These are phyloP conservation scores for Globisporangium cylindrosporum DNA, from an alignment of 352 stramenopile species.

Conservation along the genomic window DNA sequence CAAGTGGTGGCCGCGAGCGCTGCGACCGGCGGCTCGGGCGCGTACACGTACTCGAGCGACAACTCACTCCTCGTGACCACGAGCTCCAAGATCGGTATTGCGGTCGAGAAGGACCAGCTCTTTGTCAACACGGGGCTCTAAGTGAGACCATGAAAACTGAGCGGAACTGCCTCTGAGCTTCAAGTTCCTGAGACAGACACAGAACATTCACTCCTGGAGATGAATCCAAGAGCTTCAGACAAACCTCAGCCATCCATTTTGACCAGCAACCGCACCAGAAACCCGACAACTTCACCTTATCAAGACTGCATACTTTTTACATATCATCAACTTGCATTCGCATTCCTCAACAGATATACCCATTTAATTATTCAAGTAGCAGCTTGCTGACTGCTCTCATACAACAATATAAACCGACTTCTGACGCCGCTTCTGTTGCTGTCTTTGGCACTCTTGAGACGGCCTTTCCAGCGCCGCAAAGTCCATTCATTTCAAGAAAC, in stretches of 20 bases:
- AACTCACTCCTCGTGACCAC: constrained; percentile 41
- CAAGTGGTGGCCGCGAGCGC: constrained; percentile 16
- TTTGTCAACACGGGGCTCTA: constrained; percentile 57
- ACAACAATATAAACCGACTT: neutral
- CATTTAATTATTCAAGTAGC: neutral
- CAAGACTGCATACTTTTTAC: neutral
- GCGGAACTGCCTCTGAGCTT: neutral
- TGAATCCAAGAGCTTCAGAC: neutral
- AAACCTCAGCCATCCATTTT: neutral
- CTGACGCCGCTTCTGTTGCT: neutral
- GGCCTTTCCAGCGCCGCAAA: neutral
- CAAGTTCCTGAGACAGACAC: neutral
- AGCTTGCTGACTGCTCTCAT: neutral
- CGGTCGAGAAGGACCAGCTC: constrained; percentile 44
- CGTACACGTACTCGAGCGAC: constrained; percentile 38
- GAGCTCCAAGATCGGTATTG: constrained; percentile 54
- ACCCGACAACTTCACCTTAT: neutral
- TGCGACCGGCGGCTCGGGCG: constrained; percentile 2
- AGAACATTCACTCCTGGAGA: no score
- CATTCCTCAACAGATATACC: neutral
- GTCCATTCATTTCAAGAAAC: neutral
- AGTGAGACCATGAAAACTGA: constrained; percentile 2
- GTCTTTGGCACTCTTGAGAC: neutral
- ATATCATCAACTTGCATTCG: neutral
- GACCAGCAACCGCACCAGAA: neutral